Conservation (phyloP, 2,329 filamentous ascomycete genomes). For the Neofusicoccum ribis region DNA sequence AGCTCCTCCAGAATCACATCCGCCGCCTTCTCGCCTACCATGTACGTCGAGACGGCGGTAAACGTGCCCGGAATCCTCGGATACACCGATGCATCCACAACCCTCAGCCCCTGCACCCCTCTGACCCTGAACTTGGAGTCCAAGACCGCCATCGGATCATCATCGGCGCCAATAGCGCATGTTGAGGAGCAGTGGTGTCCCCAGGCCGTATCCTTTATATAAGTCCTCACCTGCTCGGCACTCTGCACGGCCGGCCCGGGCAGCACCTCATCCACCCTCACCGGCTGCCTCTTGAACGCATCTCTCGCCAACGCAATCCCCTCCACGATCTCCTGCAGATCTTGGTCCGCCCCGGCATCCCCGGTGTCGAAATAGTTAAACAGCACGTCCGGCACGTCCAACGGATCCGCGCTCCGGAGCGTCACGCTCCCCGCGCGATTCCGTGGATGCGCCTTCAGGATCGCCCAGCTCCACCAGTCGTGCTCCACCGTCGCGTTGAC, state of each 20-base stretch:
- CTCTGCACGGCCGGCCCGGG: conserved; percentile 42
- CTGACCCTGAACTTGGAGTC: conserved; percentile 59
- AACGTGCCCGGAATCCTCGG: conserved; percentile 58
- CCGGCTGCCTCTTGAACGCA: not conserved
- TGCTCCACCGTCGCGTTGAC: too few species aligned
- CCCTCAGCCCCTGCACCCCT: conserved; percentile 56
- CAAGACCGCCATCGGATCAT: conserved; percentile 57
- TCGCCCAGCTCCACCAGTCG: too few species aligned
- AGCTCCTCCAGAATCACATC: conserved; percentile 38
- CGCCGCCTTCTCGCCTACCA: conserved; percentile 62
- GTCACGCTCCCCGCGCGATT: too few species aligned
- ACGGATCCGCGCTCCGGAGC: too few species aligned
- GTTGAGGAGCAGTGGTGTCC: conserved; percentile 60
- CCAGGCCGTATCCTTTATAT: conserved; percentile 29
- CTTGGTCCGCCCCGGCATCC: too few species aligned
- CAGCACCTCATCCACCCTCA: conserved; percentile 46
- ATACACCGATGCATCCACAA: conserved; percentile 63
- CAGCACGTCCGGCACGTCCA: too few species aligned
- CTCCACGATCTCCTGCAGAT: too few species aligned
- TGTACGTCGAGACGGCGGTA: conserved; percentile 54
- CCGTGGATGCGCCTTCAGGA: too few species aligned
- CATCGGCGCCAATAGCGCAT: conserved; percentile 55
- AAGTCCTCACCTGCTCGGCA: conserved; percentile 37
- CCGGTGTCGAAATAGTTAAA: too few species aligned
- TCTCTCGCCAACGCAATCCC: too few species aligned